phyloP scores from a whole-genome alignment of 495 filamentous ascomycete genomes.

The Podospora bellae-mahoneyi region DNA sequence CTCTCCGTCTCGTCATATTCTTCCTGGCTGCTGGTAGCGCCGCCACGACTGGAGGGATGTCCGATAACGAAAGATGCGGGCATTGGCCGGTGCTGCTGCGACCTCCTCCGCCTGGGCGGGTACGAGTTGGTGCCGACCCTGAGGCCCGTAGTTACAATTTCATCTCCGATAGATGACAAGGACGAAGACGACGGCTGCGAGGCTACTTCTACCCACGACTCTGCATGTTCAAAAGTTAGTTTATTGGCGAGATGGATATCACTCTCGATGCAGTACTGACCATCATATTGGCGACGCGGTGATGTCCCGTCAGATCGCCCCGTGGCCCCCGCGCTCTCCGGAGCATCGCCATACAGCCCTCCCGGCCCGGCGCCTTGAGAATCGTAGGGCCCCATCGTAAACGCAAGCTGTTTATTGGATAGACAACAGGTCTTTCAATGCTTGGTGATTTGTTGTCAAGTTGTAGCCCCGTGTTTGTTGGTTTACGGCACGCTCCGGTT shows the following conservation, averaged over 20 bases:
- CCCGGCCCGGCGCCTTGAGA: constrained; percentile 18
- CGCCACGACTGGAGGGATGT: constrained; percentile 46
- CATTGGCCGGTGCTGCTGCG: constrained; percentile 44
- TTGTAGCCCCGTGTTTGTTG: background rate
- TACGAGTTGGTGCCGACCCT: constrained; percentile 59
- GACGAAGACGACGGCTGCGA: constrained; percentile 90
- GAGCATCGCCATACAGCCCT: constrained; percentile 8
- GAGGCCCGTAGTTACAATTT: constrained; percentile 82
- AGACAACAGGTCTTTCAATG: background rate
- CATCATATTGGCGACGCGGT: constrained; percentile 34
- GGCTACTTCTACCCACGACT: constrained; percentile 94
- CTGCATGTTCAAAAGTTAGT: constrained; percentile 52
- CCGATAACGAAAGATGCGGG: constrained; percentile 34
- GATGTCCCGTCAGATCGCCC: constrained; percentile 21
- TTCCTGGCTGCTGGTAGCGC: constrained; percentile 73
- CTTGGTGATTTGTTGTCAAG: background rate
- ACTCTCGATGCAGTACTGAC: constrained; percentile 27
- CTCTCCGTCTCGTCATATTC: constrained; percentile 64
- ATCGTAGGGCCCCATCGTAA: constrained; percentile 25
- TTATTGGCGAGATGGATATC: background rate
- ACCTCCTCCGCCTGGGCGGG: constrained; percentile 54
- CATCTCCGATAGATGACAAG: constrained; percentile 82
- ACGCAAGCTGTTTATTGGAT: background rate
- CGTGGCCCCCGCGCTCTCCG: constrained; percentile 13
- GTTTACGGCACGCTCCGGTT: background rate